Evolutionary conservation across 2,329 filamentous ascomycete genomes (phyloP).

Genomic region (Ceratocystis destructans): DNA sequence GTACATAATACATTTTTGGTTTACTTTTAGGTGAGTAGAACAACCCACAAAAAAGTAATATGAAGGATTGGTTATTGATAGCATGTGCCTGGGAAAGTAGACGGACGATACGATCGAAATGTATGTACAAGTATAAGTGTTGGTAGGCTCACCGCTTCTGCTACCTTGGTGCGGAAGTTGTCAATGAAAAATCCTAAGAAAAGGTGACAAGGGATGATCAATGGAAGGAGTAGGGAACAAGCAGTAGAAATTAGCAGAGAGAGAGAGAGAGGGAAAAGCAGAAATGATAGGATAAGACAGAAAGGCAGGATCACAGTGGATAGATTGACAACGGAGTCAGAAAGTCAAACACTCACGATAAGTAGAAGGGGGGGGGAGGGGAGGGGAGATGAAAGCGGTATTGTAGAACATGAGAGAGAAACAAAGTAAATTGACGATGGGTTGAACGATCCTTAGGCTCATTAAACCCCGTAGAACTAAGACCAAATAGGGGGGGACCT

Average conservation of each 20-base stretch:
- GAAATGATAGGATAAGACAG: background rate
- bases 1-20: too few species aligned
- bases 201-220: background rate
- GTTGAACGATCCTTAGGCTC: background rate
- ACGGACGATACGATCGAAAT: background rate
- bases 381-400: background rate
- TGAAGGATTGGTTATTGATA: too few species aligned
- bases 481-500: background rate
- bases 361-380: background rate
- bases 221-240: background rate
- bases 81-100: background rate
- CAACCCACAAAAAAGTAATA: too few species aligned
- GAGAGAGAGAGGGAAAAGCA: background rate
- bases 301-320: background rate
- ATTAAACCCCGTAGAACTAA: background rate
- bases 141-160: background rate
- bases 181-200: background rate
- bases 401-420: background rate
- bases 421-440: background rate
- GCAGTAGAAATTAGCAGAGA: background rate
- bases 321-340: background rate
- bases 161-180: too few species aligned
- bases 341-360: background rate
- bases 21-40: too few species aligned
- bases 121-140: background rate